phyloP scores from a whole-genome alignment of 345 rosid species.

The Jatropha curcas region DNA sequence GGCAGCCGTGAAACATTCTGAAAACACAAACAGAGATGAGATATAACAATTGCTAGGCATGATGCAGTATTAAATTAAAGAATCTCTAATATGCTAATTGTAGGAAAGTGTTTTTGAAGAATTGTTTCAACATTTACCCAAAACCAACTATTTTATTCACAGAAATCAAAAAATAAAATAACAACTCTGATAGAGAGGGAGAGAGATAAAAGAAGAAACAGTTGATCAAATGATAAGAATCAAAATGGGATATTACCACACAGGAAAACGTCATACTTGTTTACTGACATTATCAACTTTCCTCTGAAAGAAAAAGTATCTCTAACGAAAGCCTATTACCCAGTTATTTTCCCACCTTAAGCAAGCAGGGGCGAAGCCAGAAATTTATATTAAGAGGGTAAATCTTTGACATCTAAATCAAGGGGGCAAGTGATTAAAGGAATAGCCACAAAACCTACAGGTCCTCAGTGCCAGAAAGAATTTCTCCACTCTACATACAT shows the following conservation, averaged over 20 bases:
- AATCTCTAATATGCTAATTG: not conserved
- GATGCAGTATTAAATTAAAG: not conserved
- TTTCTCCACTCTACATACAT: not conserved
- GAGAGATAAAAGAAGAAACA: not conserved
- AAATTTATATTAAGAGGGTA: too few species aligned
- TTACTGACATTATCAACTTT: not conserved
- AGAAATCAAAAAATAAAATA: not conserved
- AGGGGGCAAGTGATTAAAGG: too few species aligned
- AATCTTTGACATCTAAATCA: too few species aligned
- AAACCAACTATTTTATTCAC: not conserved
- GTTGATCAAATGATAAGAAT: not conserved
- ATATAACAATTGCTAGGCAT: constrained; percentile 4
- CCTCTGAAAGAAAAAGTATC: not conserved
- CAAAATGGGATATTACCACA: not conserved
- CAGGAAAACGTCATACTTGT: not conserved
- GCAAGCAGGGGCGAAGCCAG: too few species aligned
- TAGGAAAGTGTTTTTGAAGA: not conserved
- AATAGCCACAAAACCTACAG: too few species aligned
- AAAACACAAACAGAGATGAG: constrained; percentile 19
- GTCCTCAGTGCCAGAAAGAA: too few species aligned
- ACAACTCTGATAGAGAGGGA: not conserved
- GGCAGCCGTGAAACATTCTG: constrained; percentile 88
- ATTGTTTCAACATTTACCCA: not conserved
- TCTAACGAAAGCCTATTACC: not conserved
- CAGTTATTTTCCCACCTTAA: not conserved